phyloP scores from a whole-genome alignment of 108 stramenopile species.

The Fragilaria crotonensis region DNA sequence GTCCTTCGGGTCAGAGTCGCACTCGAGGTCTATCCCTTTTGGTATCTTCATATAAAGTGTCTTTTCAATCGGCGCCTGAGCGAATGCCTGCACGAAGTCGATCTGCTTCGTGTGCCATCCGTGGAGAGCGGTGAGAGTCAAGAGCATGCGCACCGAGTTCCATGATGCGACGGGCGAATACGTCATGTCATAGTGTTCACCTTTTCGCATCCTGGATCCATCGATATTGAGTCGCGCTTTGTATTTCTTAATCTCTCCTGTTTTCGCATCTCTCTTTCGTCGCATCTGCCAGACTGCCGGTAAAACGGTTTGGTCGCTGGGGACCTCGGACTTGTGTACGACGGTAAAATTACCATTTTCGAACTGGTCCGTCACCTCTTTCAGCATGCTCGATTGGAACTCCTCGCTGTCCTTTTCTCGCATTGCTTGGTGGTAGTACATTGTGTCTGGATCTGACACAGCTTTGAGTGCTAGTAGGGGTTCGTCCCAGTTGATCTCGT shows the following conservation, averaged over 20 bases:
- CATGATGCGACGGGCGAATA: no score
- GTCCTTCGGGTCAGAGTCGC: constrained; percentile 2
- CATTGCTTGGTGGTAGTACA: constrained; percentile 12
- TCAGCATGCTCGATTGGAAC: constrained; percentile 12
- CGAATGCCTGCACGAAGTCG: constrained; percentile 10
- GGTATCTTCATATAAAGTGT: constrained; percentile 22
- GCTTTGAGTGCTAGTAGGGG: constrained; percentile 4
- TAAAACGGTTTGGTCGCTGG: constrained; percentile 14
- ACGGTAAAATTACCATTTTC: constrained; percentile 4
- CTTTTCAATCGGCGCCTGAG: constrained; percentile 15
- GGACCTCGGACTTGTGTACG: constrained; percentile 12
- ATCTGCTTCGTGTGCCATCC: not conserved
- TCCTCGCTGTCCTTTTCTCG: constrained; percentile 3
- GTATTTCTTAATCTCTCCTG: constrained; percentile 16
- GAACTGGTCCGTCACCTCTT: constrained; percentile 8
- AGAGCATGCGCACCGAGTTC: not conserved
- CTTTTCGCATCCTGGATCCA: constrained; percentile 18
- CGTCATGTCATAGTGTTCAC: constrained; percentile 13
- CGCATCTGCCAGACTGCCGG: constrained; percentile 44
- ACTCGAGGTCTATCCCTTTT: not conserved
- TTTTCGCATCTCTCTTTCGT: constrained; percentile 32
- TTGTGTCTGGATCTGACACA: constrained; percentile 4
- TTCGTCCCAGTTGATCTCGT: not conserved
- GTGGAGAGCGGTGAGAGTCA: not conserved
- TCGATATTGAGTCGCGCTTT: constrained; percentile 28